Base-by-base conservation (phyloP, 371 early-diverging fungal genomes). In the Apophysomyces sp. region DNA sequence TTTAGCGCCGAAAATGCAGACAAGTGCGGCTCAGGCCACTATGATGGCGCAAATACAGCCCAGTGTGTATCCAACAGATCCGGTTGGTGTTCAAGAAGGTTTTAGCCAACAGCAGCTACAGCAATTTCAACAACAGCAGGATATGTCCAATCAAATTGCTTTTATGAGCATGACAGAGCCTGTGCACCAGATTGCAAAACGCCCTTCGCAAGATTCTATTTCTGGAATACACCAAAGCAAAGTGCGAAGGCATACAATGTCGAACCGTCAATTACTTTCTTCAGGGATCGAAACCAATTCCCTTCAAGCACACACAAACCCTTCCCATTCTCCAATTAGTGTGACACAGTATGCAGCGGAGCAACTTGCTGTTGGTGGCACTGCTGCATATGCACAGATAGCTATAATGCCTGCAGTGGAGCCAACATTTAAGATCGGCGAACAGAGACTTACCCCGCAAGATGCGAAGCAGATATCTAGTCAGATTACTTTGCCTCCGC, bases 401-500 rank as follows among this genome's bases (percentile, higher is more conserved):
- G 27, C 55, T 24, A 37, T 27, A 58, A 29, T 13, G n/a, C 2
- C 37, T 37, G 51, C 44, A 13, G 28, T 18, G 12, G 44, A 60
- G 13, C 24, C 44, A 21, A 16, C 52, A 13, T 34, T 34, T 34
- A 34, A 4, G 34, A 2, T 34, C 34, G 1, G 34, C 8, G 34
- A 32, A 52, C 39, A 28, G 55, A 30, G 4, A 36, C 24, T 16
- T 40, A 51, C 41, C 24, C 34, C 18, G 31, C 28, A 34, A n/a
- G 36, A 60, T 18, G 27, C 24, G 34, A 49, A 34, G 21, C 53
- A 18, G 8, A 31, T 15, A 15, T 31, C 60, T 13, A 34, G 13
- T 11, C 60, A 62, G 37, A 56, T 62, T 27, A 37, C 49, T 11
- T 41, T 49, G 11, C 62, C 62, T n/a, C 30, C 56, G 13, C 56